phyloP scores from a whole-genome alignment of 1,284 basidiomycete species.

The Marasmius tenuissimus region DNA sequence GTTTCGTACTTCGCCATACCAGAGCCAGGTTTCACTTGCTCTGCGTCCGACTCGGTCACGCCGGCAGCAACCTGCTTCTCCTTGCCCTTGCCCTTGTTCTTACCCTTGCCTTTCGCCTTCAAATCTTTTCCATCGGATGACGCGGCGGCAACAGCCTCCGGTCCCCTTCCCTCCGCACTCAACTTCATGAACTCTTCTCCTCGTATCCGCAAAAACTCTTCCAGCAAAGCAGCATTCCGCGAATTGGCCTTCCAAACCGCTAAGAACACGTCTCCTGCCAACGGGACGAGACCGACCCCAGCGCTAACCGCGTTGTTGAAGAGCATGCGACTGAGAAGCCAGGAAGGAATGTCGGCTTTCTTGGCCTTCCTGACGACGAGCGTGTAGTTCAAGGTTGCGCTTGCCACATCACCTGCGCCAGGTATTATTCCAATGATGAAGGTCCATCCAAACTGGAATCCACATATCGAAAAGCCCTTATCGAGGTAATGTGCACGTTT shows the following conservation, averaged over 20 bases:
- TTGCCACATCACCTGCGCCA: slow-evolving; percentile 65
- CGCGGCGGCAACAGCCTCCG: slow-evolving; percentile 3
- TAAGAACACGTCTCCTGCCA: slow-evolving; percentile 78
- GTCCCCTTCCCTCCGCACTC: slow-evolving; percentile 29
- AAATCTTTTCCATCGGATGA: neutral
- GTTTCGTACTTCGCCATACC: slow-evolving; percentile 36
- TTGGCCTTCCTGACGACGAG: slow-evolving; percentile 80
- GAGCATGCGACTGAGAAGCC: slow-evolving; percentile 75
- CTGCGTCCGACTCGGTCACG: slow-evolving; percentile 33
- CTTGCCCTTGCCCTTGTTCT: slow-evolving; percentile 18
- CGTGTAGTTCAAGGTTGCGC: slow-evolving; percentile 70
- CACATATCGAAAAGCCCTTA: slow-evolving; percentile 84
- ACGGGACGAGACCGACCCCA: slow-evolving; percentile 73
- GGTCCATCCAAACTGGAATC: slow-evolving; percentile 87
- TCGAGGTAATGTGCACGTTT: slow-evolving; percentile 88
- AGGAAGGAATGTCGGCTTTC: slow-evolving; percentile 70
- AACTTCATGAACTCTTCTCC: slow-evolving; percentile 63
- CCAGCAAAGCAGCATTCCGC: slow-evolving; percentile 77
- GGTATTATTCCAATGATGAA: slow-evolving; percentile 82
- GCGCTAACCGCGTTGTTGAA: slow-evolving; percentile 78
- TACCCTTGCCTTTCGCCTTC: slow-evolving; percentile 5
- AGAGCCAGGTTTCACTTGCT: slow-evolving; percentile 52
- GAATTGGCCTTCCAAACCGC: slow-evolving; percentile 87
- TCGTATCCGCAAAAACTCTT: slow-evolving; percentile 69
- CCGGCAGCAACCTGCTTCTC: slow-evolving; percentile 19